Conservation (phyloP, 805 yeast genomes). For the Schwanniomyces yamadae region DNA sequence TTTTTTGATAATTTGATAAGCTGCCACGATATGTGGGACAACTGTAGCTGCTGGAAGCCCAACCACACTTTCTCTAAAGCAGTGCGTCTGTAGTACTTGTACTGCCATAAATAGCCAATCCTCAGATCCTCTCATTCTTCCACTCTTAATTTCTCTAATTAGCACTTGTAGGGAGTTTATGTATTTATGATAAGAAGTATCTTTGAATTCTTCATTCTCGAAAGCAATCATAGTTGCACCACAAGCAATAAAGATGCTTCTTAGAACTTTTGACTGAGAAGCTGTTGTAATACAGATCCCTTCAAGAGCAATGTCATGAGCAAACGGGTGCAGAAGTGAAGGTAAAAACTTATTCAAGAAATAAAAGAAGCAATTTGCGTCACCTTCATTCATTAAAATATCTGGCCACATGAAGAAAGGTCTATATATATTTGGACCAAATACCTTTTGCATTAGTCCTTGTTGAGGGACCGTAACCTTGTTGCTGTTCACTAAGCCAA, state of each 20-base stretch:
- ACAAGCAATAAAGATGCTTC: conserved; percentile 38
- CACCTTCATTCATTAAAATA: background rate
- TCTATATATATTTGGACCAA: background rate
- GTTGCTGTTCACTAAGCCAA: background rate
- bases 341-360: conserved; percentile 42
- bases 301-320: conserved; percentile 34
- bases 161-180: conserved; percentile 19
- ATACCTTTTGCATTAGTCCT: background rate
- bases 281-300: conserved; percentile 40
- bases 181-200: conserved; percentile 18
- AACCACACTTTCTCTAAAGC: conserved; percentile 36
- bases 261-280: conserved; percentile 23
- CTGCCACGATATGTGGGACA: conserved; percentile 31
- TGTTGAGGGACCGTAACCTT: background rate
- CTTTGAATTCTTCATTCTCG: conserved; percentile 18
- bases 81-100: conserved; percentile 24
- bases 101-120: conserved; percentile 42
- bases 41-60: conserved; percentile 23
- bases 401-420: background rate
- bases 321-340: conserved; percentile 43
- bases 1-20: conserved; percentile 38
- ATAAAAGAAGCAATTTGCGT: background rate
- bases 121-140: conserved; percentile 26
- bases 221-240: conserved; percentile 40
- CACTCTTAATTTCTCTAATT: conserved; percentile 15